These are phyloP conservation scores for Fusarium verticillioides DNA, from an alignment of 2,329 filamentous ascomycete species.

Conservation along the genomic window DNA sequence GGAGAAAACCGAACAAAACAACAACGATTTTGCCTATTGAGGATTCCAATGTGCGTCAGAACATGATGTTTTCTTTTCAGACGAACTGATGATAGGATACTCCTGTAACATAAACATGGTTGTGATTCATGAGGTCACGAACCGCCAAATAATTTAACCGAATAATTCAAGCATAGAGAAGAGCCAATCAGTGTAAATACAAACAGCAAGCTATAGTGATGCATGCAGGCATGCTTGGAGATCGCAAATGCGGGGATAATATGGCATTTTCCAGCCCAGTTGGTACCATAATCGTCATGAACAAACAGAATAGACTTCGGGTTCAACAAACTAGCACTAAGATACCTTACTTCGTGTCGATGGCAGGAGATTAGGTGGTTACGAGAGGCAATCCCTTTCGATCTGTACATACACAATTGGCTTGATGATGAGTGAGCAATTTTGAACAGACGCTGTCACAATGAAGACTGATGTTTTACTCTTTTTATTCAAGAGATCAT, in stretches of 20 bases:
- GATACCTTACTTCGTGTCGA: background rate
- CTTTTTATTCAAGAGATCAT: constrained; percentile 12
- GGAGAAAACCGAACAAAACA: background rate
- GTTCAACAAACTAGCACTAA: background rate
- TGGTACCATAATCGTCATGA: background rate
- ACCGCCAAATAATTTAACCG: constrained; percentile 17
- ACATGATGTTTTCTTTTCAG: too few species aligned
- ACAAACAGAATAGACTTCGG: background rate
- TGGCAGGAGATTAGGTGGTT: background rate
- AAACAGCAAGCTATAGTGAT: background rate
- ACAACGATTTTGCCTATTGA: too few species aligned
- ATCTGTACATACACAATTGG: background rate
- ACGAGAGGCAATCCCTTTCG: background rate
- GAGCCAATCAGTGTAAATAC: background rate
- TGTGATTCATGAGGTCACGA: background rate
- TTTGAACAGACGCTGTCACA: background rate
- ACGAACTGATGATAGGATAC: background rate
- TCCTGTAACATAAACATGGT: too few species aligned
- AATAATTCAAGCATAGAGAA: background rate
- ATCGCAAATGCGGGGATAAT: background rate
- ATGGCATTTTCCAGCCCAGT: background rate
- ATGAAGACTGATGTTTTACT: constrained; percentile 5
- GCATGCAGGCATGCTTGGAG: background rate
- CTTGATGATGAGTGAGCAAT: too few species aligned
- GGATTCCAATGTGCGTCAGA: background rate